Evolutionary conservation across 176 grass and related monocot species (phyloP), one percentile per base, ranked within the genome.

Genomic region (Ampelocalamus luodianensis): DNA sequence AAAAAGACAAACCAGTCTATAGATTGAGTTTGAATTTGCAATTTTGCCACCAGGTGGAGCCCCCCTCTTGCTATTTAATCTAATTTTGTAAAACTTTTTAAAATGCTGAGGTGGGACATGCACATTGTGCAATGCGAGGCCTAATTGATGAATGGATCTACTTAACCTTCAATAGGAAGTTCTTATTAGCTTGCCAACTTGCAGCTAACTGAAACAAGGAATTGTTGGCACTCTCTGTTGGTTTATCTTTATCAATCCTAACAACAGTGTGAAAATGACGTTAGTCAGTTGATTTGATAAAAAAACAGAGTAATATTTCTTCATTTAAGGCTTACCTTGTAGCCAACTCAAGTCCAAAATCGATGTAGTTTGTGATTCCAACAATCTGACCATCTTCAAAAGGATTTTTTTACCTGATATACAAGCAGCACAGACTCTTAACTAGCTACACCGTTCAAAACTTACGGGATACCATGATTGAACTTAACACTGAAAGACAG

Each of bases 141-240:
- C 74, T 77, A 51, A 67, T 18, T 50, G 42, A 87, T 73, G 49
- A 17, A 82, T 40, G 61, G 9, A 23, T 82, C 4, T 76, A 73
- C 61, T 87, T 53, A 36, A 98, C 96, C 93, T 98, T 98, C 44
- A 98, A 16, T 48, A 98, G 75, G 78, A 98, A 93, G 85, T 98
- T 98, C 64, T 98, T 98, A 78, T 98, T 95, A 72, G 93, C 93
- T 92, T 98, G 93, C 96, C 96, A 98, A 75, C 91, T 93, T 77
- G 96, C 91, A 38, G 91, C 96, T 79, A 98, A 87, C 77, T 95
- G 96, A 87, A 98, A 95, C 64, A 87, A 85, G 18, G 88, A 93
- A 71, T 46, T 81, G 54, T 81, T 87, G 20, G 60, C 55, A 53
- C 69, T 82, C 62, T 87, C 85, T 18, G 46, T 63, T 68, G 61